phyloP scores from a whole-genome alignment of 331 rosid genomes.

The Arachis monticola region DNA sequence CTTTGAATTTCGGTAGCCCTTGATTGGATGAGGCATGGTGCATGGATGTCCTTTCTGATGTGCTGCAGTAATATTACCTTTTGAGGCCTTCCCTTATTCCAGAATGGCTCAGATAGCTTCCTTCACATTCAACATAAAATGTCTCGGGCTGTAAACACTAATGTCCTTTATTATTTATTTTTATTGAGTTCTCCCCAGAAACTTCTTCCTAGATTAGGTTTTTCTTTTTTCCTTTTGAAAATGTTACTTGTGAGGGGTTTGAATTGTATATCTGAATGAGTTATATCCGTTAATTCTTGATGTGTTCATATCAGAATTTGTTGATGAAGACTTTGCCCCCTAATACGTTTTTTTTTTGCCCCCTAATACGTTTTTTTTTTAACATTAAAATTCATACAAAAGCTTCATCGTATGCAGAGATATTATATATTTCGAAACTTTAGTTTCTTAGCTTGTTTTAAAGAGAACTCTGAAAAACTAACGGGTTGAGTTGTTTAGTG shows the following conservation, averaged over 20 bases:
- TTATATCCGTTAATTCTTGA: constrained; percentile 35
- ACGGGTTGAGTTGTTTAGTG: too few relatives aligned
- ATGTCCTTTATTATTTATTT: background rate
- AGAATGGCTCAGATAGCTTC: constrained; percentile 34
- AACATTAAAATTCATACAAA: background rate
- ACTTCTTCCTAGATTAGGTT: constrained; percentile 41
- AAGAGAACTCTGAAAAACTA: too few relatives aligned
- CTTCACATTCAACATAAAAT: constrained; percentile 30
- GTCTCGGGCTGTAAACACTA: constrained; percentile 8
- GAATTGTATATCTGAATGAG: constrained; percentile 52
- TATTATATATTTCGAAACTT: background rate
- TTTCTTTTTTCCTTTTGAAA: constrained; percentile 1
- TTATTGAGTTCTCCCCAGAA: constrained; percentile 27
- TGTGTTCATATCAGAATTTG: constrained; percentile 35
- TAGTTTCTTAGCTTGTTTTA: too few relatives aligned
- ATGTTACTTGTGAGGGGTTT: constrained; percentile 41
- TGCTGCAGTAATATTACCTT: background rate
- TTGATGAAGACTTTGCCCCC: constrained; percentile 9
- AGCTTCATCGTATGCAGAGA: background rate
- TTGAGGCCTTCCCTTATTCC: constrained; percentile 17
- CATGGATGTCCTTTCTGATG: background rate
- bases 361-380: too few relatives aligned
- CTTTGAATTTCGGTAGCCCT: constrained; percentile 33
- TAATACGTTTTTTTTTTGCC: background rate
- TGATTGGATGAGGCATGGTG: constrained; percentile 30